Evolutionary conservation across 805 yeast genomes (phyloP).

Genomic region (Wickerhamiella sorbophila): DNA sequence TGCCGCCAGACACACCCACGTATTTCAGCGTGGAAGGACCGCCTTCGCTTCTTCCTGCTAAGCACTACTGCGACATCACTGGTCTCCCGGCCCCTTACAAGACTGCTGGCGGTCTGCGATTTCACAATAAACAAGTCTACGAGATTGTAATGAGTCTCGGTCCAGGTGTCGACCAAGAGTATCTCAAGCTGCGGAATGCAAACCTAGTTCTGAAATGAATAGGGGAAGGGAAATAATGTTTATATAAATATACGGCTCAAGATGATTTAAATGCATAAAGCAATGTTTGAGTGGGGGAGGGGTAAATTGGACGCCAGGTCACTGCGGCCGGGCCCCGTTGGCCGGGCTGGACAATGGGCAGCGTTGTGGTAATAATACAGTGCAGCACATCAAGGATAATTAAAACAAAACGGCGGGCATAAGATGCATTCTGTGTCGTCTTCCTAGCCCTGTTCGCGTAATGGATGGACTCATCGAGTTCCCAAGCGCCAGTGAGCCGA

Average conservation of each 20-base stretch:
- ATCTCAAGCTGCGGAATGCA: constrained; percentile 73
- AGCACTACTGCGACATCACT: constrained; percentile 84
- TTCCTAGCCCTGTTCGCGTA: background rate
- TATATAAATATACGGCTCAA: background rate
- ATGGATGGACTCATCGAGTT: background rate
- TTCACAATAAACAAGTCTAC: constrained; percentile 70
- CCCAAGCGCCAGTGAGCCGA: background rate
- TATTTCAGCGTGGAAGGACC: constrained; percentile 67
- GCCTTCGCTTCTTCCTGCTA: constrained; percentile 68
- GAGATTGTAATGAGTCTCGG: constrained; percentile 63
- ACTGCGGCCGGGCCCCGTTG: background rate
- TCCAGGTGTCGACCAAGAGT: constrained; percentile 88
- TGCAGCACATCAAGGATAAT: constrained; percentile 15
- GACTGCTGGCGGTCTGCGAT: constrained; percentile 61
- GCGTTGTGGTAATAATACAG: constrained; percentile 12
- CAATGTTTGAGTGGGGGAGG: constrained; percentile 13
- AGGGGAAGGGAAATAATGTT: background rate
- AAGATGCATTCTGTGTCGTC: background rate
- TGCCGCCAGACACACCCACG: constrained; percentile 38
- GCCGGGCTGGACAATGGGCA: constrained; percentile 14
- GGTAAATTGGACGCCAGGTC: constrained; percentile 16
- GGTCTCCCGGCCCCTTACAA: constrained; percentile 71
- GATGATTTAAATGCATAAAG: constrained; percentile 9
- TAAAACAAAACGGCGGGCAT: constrained; percentile 8
- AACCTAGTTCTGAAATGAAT: constrained; percentile 41